These are phyloP conservation scores for Papilionanthe hybrid DNA, from an alignment of 116 monocot species.

Conservation along the genomic window DNA sequence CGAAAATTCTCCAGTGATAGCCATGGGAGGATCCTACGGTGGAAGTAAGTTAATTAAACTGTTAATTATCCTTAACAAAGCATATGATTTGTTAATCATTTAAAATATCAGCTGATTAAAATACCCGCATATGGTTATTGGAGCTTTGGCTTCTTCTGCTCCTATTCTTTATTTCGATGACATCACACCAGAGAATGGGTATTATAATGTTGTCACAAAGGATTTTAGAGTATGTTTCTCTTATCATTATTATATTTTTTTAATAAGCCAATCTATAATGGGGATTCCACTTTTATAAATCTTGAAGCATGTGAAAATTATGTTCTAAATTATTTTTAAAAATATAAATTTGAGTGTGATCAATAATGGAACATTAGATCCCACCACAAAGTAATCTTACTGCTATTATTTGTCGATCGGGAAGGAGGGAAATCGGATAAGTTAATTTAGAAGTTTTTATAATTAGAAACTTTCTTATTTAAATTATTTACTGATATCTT, in stretches of 20 bases:
- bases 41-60: conserved; percentile 25
- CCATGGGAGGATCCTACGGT: conserved; percentile 23
- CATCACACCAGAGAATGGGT: conserved; percentile 21
- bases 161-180: conserved; percentile 31
- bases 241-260: not conserved
- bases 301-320: no score
- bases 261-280: not conserved
- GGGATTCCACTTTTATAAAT: not conserved
- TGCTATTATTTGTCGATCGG: no score
- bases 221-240: conserved; percentile 17
- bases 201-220: conserved; percentile 13
- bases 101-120: conserved; percentile 7
- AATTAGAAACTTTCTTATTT: no score
- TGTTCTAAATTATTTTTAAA: no score
- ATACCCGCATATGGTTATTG: conserved; percentile 33
- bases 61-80: no score
- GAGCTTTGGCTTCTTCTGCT: conserved; percentile 30
- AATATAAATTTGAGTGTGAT: no score
- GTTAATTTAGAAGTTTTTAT: no score
- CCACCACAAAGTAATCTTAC: no score
- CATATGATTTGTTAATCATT: no score
- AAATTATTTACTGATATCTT: no score
- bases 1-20: conserved; percentile 17
- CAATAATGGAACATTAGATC: no score
- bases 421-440: no score